phyloP scores from a whole-genome alignment of 495 filamentous ascomycete genomes.

The Rusavskia elegans region DNA sequence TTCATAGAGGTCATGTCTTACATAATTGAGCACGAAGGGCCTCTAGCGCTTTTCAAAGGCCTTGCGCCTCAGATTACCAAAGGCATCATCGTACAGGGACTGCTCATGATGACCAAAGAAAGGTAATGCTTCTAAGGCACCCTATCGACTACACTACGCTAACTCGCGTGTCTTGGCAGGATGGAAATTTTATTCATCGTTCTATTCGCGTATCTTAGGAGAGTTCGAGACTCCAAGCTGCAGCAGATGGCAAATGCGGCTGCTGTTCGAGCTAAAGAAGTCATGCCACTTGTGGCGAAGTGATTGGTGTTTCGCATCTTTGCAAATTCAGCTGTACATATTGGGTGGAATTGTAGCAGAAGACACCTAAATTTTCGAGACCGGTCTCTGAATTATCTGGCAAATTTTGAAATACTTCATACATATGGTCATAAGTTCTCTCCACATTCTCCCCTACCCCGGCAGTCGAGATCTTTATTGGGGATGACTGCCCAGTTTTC shows the following conservation, averaged over 20 bases:
- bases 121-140: slow-evolving; percentile 33
- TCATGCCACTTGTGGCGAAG: slow-evolving; percentile 7
- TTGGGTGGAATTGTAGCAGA: background rate
- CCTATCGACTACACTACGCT: slow-evolving; percentile 9
- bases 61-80: slow-evolving; percentile 91
- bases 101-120: slow-evolving; percentile 99
- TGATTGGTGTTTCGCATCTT: background rate
- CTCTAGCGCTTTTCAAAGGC: slow-evolving; percentile 78
- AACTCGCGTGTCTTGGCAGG: slow-evolving; percentile 25
- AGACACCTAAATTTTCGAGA: no score
- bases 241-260: slow-evolving; percentile 40
- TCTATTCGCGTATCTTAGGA: slow-evolving; percentile 65
- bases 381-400: no score
- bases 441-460: no score
- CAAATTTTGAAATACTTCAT: no score
- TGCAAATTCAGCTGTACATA: background rate
- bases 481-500: no score
- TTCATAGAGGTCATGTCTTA: slow-evolving; percentile 92
- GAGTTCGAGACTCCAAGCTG: slow-evolving; percentile 54
- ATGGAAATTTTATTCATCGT: slow-evolving; percentile 84
- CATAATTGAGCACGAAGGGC: slow-evolving; percentile 77
- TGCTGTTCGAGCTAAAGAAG: slow-evolving; percentile 6
- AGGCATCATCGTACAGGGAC: slow-evolving; percentile 81
- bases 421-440: no score
- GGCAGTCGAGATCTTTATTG: no score